These are phyloP conservation scores for Talaromyces atroroseus DNA, from an alignment of 2,329 filamentous ascomycete genomes.

Conservation along the genomic window DNA sequence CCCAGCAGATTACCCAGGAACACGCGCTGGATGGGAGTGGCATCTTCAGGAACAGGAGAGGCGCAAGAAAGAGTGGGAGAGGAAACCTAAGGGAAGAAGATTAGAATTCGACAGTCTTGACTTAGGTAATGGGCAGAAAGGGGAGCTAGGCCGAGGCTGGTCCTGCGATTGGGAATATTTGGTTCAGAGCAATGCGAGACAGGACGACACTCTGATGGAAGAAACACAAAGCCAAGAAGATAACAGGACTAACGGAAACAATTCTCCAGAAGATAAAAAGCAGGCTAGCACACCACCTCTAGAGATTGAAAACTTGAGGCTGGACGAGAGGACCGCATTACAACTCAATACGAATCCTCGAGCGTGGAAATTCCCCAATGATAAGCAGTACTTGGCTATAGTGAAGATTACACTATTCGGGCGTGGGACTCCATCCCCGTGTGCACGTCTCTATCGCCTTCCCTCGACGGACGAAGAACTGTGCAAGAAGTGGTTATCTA, in stretches of 20 bases:
- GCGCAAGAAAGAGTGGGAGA: conserved; percentile 63
- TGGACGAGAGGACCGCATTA: conserved; percentile 15
- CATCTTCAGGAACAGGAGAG: conserved; percentile 60
- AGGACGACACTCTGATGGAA: conserved; percentile 5
- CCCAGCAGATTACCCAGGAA: conserved; percentile 76
- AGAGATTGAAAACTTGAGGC: conserved; percentile 36
- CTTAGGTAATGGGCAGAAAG: conserved; percentile 66
- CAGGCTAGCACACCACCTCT: conserved; percentile 21
- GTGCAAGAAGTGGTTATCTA: conserved; percentile 65
- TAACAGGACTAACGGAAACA: conserved; percentile 3
- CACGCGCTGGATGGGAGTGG: conserved; percentile 72
- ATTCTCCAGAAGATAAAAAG: conserved; percentile 1
- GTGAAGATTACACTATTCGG: conserved; percentile 62
- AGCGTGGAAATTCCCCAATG: conserved; percentile 3
- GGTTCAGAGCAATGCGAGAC: conserved; percentile 35
- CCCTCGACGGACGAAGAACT: conserved; percentile 54
- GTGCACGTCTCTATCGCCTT: conserved; percentile 81
- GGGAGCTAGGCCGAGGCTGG: conserved; percentile 77
- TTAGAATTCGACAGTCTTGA: conserved; percentile 68
- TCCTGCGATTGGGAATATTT: conserved; percentile 76
- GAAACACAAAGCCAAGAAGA: conserved; percentile 7
- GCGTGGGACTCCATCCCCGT: conserved; percentile 64
- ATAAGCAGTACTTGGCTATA: conserved; percentile 46
- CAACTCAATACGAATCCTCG: conserved; percentile 2
- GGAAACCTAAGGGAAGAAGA: conserved; percentile 75